A percentile compares a stretch with the other conserved stretches of the same genome.
These are phyloP conservation scores for Galerina marginata DNA, from an alignment of 768 basidiomycete species.

Conservation along the genomic window DNA sequence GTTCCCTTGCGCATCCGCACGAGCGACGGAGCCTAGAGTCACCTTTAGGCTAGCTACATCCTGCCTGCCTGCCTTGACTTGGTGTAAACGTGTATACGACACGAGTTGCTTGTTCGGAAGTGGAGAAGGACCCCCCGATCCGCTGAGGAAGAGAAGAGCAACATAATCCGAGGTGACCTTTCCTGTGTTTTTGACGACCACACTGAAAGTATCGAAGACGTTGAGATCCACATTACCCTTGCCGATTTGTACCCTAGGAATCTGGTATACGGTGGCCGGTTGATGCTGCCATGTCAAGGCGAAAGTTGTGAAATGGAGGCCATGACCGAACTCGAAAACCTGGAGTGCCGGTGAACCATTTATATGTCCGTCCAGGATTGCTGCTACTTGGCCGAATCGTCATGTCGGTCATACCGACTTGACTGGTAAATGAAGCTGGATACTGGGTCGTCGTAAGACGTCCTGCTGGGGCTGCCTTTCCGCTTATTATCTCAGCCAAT, in stretches of 20 bases:
- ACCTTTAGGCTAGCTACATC: constrained; percentile 42
- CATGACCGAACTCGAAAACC: constrained; percentile 58
- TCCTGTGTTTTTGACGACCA: constrained; percentile 55
- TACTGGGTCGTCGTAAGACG: constrained; percentile 62
- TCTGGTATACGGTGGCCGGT: constrained; percentile 43
- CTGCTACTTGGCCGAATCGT: constrained; percentile 49
- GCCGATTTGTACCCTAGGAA: constrained; percentile 29
- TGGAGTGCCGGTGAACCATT: constrained; percentile 59
- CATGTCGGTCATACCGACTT: constrained; percentile 66
- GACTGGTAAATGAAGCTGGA: constrained; percentile 49
- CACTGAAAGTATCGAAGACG: constrained; percentile 53
- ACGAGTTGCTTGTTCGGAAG: constrained; percentile 58
- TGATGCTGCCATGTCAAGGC: constrained; percentile 41
- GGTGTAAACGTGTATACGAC: constrained; percentile 47
- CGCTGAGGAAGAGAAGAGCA: constrained; percentile 55
- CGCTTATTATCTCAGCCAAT: constrained; percentile 55
- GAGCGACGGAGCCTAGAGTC: constrained; percentile 53
- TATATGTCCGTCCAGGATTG: constrained; percentile 63
- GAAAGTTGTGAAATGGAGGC: constrained; percentile 61
- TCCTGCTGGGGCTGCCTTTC: constrained; percentile 58
- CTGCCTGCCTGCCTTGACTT: constrained; percentile 31
- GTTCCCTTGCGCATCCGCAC: constrained; percentile 51
- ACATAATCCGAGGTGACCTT: constrained; percentile 57
- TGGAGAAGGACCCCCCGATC: constrained; percentile 53
- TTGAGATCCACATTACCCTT: constrained; percentile 45